Evolutionary conservation across 176 grass and related monocot genomes (phyloP).

Genomic region (Saccharum spontaneum): DNA sequence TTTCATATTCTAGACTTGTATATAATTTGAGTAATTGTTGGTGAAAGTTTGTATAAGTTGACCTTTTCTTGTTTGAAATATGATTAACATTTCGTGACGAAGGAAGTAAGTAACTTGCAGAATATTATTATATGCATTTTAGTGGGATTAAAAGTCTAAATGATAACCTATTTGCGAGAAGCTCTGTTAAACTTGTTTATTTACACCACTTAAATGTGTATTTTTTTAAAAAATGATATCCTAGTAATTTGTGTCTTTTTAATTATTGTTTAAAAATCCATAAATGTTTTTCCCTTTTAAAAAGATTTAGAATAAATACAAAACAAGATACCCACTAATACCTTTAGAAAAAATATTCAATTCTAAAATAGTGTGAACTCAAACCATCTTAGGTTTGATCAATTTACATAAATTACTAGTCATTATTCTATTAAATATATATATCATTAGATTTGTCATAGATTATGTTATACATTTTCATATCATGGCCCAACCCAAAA

Average conservation of each 20-base stretch:
- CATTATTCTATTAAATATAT: too few species aligned
- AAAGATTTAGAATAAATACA: background rate
- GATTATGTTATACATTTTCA: background rate
- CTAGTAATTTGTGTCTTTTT: background rate
- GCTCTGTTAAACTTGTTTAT: background rate
- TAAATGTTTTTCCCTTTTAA: background rate
- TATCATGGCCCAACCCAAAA: too few species aligned
- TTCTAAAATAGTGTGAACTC: background rate
- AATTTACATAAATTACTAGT: too few species aligned
- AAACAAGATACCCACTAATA: background rate
- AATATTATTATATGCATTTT: background rate
- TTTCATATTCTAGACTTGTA: background rate
- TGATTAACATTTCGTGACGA: background rate
- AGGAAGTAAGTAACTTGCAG: background rate
- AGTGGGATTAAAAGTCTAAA: background rate
- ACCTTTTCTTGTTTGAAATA: background rate
- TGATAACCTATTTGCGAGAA: background rate
- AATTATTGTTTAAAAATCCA: background rate
- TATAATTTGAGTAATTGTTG: background rate
- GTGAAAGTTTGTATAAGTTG: background rate
- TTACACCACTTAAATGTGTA: background rate
- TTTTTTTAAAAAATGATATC: background rate
- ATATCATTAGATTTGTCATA: too few species aligned
- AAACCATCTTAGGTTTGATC: background rate
- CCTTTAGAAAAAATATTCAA: background rate